A percentile compares a stretch with the other conserved stretches of the same genome.
These are phyloP conservation scores for Hypsizygus ulmarius DNA, from an alignment of 1,284 basidiomycete species.

Conservation along the genomic window DNA sequence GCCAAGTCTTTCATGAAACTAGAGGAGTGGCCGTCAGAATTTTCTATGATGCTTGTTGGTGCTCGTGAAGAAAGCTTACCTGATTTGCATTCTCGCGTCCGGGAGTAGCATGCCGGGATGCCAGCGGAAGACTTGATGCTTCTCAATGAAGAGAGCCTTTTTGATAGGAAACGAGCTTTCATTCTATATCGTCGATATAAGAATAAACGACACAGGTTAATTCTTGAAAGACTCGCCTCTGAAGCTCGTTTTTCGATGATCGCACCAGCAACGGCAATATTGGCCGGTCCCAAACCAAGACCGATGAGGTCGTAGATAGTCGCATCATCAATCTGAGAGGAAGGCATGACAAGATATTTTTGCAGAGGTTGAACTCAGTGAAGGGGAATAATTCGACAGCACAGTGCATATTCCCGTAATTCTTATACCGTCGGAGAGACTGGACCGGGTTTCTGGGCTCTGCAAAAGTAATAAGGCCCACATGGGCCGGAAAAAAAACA, in stretches of 20 bases:
- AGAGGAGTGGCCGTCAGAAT: neutral
- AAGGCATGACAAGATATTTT: constrained; percentile 10
- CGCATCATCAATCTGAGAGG: constrained; percentile 8
- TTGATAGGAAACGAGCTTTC: constrained; percentile 25
- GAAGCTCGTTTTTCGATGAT: constrained; percentile 40
- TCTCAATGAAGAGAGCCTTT: constrained; percentile 51
- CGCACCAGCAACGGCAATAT: constrained; percentile 55
- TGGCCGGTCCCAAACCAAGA: constrained; percentile 60
- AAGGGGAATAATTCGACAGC: neutral
- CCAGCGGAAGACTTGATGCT: constrained; percentile 48
- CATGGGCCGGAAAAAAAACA: constrained; percentile 4
- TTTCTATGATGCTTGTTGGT: neutral
- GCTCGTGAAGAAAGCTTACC: constrained; percentile 27
- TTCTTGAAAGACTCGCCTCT: neutral
- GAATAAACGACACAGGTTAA: neutral
- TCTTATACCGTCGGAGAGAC: neutral
- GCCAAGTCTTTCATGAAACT: constrained; percentile 63
- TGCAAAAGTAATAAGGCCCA: constrained; percentile 2
- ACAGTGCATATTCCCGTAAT: neutral
- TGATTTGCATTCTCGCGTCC: constrained; percentile 59
- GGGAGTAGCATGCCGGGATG: constrained; percentile 61
- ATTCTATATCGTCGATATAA: constrained; percentile 1
- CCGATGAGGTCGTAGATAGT: constrained; percentile 48
- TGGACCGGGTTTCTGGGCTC: neutral
- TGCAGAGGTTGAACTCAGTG: neutral